phyloP scores from a whole-genome alignment of 2,329 filamentous ascomycete genomes.

The Fusarium sterilihyphosum region DNA sequence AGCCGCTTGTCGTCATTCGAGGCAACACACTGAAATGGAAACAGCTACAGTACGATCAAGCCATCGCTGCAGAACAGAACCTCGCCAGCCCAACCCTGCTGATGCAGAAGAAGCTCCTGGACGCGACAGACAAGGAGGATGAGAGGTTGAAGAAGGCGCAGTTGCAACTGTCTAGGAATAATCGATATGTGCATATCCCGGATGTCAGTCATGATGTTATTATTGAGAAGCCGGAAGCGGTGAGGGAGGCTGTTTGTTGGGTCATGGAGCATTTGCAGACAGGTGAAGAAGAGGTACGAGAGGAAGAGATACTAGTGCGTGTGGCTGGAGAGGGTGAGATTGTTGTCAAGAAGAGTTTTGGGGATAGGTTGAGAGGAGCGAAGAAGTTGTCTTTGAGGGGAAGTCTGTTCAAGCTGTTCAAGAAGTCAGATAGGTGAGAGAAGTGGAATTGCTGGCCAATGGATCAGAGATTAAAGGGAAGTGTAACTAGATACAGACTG shows the following conservation, averaged over 20 bases:
- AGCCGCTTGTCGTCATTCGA: conserved; percentile 31
- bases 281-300: fast-evolving
- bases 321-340: fast-evolving
- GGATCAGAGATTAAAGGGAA: neutral
- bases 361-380: neutral
- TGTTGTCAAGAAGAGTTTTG: neutral
- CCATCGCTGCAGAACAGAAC: neutral
- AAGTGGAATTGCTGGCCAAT: neutral
- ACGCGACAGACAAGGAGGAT: conserved; percentile 29
- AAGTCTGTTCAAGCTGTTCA: neutral
- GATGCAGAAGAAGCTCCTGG: conserved; percentile 21
- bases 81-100: neutral
- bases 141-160: conserved; percentile 35
- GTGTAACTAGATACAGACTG: neutral
- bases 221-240: conserved; percentile 21
- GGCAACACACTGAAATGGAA: conserved; percentile 36
- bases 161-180: conserved; percentile 21
- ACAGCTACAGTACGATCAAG: conserved; percentile 25
- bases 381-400: neutral
- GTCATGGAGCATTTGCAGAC: conserved; percentile 19
- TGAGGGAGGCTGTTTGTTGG: conserved; percentile 24
- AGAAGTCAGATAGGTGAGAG: neutral
- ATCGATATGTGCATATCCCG: conserved; percentile 31
- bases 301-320: fast-evolving
- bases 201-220: conserved; percentile 35